Base-by-base conservation (phyloP, 257 asterid species). In the Solanum neorickii region DNA sequence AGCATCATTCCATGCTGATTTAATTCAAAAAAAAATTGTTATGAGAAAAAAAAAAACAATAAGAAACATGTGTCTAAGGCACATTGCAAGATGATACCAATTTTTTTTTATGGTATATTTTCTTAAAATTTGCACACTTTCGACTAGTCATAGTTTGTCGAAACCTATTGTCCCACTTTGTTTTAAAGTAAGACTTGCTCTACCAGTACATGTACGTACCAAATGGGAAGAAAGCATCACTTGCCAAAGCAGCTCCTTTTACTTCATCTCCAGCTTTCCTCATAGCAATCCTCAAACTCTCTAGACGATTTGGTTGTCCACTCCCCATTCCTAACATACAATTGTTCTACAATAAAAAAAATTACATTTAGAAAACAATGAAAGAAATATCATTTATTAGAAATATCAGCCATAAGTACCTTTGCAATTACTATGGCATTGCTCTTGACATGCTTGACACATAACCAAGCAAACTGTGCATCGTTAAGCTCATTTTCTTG, bases 281-380 rank as follows among this genome's bases (percentile, higher is more conserved):
- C 92, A 89, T 88, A 69, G 99, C 99, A 87, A 96, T 95, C 92
- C 98, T 94, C 93, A 94, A 86, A 87, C 99, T 96, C 93, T 96
- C 99, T 37, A 88, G 93, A 39, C 99, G 98, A 88, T 97, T 97
- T 3, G 99, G 99, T 41, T 97, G 99, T 47, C 99, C 99, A 87
- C 99, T 95, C 89, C 99, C 99, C 99, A 97, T 95, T 56, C 99
- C 98, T 42, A 95, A 89, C 98, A 94, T 95, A 87, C 98, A 91
- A 86, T 93, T 93, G 87, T 95, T 91, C 98, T 95, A 90, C 86
- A 77, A 70, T 23, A 88, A 13, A 86, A 41, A 41, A 41, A 37
- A 44, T 12, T 46, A 37, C 56, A 31, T 27, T 86, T 86, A 90
- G 73, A 84, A 68, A 72, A 25, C n/a, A 78, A 29, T 49, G n/a